phyloP scores from a whole-genome alignment of 2,329 filamentous ascomycete genomes.

The Gliomastix tumulicola region DNA sequence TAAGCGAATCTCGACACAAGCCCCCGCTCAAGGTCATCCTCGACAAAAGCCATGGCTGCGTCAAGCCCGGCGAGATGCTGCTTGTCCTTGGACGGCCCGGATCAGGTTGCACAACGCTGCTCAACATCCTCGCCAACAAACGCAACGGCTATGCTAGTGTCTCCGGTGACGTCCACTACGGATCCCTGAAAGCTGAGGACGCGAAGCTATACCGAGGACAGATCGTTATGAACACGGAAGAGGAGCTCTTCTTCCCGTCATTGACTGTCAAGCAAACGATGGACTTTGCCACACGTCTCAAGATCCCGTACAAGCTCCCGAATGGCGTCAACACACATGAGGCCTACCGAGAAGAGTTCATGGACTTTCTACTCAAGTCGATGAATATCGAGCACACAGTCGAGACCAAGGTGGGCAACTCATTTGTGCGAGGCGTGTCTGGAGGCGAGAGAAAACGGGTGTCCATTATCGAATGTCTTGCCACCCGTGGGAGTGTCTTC shows the following conservation, averaged over 20 bases:
- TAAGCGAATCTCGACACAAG: conserved; percentile 9
- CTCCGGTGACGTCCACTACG: conserved; percentile 52
- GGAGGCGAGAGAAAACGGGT: conserved; percentile 65
- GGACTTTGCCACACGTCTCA: conserved; percentile 59
- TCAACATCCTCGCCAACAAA: conserved; percentile 63
- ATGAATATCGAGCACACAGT: conserved; percentile 51
- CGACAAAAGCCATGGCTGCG: conserved; percentile 50
- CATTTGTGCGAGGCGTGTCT: conserved; percentile 58
- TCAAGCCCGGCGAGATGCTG: conserved; percentile 58
- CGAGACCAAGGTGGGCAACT: conserved; percentile 62
- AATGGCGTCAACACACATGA: conserved; percentile 31
- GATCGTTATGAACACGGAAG: conserved; percentile 66
- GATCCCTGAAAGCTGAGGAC: conserved; percentile 38
- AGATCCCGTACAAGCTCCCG: conserved; percentile 42
- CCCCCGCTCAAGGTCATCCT: conserved; percentile 48
- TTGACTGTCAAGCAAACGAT: conserved; percentile 66
- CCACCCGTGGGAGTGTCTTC: conserved; percentile 49
- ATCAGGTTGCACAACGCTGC: conserved; percentile 62
- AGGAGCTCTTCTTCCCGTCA: conserved; percentile 58
- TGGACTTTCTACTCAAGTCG: conserved; percentile 43
- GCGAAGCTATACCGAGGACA: conserved; percentile 45
- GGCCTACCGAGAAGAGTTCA: conserved; percentile 36
- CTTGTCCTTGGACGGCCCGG: conserved; percentile 63
- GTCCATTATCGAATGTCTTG: conserved; percentile 58
- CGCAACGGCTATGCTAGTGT: conserved; percentile 51